These are phyloP conservation scores for Rutstroemia sydowiana DNA, from an alignment of 2,329 filamentous ascomycete species.

Conservation along the genomic window DNA sequence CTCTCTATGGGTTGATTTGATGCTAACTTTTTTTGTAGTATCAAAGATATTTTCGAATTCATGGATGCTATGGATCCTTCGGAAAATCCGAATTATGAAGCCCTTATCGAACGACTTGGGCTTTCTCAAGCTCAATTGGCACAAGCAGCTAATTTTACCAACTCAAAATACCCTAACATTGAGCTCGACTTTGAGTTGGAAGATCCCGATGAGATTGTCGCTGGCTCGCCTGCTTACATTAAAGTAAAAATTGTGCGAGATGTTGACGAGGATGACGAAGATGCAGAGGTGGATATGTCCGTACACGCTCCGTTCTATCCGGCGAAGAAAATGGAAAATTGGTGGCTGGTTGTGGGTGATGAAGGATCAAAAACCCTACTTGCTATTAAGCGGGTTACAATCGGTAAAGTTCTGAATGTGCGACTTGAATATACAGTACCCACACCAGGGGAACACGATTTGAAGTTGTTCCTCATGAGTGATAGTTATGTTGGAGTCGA, in stretches of 20 bases:
- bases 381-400: conserved; percentile 90
- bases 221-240: conserved; percentile 75
- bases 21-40: conserved; percentile 38
- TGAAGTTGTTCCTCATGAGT: conserved; percentile 93
- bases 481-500: conserved; percentile 96
- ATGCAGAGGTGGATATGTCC: conserved; percentile 64
- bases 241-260: conserved; percentile 81
- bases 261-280: conserved; percentile 61
- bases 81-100: conserved; percentile 75
- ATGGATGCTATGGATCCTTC: conserved; percentile 98
- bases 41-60: conserved; percentile 95
- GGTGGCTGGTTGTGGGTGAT: conserved; percentile 96
- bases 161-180: conserved; percentile 91
- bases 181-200: conserved; percentile 84
- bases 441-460: conserved; percentile 71
- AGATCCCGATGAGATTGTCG: conserved; percentile 70
- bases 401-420: conserved; percentile 69
- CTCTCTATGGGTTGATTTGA: neutral
- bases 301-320: conserved; percentile 97
- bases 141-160: conserved; percentile 91
- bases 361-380: conserved; percentile 81
- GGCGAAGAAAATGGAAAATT: conserved; percentile 87
- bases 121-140: conserved; percentile 75
- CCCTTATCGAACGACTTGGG: conserved; percentile 69
- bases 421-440: conserved; percentile 85